A percentile compares a stretch with the other conserved stretches of the same genome.
Evolutionary conservation across 106 monocot genomes (phyloP).

Genomic region (Chionographis japonica): DNA sequence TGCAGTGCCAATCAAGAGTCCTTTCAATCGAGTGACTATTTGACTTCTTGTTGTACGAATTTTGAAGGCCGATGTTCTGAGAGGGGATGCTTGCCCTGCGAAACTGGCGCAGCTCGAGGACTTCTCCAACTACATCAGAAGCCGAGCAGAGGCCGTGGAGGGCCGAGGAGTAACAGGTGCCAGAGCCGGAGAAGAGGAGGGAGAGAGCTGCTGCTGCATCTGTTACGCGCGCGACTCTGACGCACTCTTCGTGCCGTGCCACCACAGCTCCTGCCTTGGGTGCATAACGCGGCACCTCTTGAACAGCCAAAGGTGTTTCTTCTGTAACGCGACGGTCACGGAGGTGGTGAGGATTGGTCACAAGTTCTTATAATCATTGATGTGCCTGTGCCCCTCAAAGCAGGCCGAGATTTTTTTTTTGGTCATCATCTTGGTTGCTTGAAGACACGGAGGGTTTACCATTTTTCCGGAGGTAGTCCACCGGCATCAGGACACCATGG

Average conservation of each 20-base stretch:
- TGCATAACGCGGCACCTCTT: slow-evolving; percentile 92
- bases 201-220: slow-evolving; percentile 70
- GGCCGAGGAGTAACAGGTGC: slow-evolving; percentile 12
- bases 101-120: slow-evolving; percentile 65
- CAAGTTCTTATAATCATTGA: not conserved
- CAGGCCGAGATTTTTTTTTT: not conserved
- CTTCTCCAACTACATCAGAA: slow-evolving; percentile 53
- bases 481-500: not conserved
- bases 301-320: slow-evolving; percentile 89
- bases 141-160: slow-evolving; percentile 21
- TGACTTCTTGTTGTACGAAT: not conserved
- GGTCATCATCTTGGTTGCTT: not conserved
- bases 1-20: not conserved
- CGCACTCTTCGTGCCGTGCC: slow-evolving; percentile 82
- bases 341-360: slow-evolving; percentile 30
- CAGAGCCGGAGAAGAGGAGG: slow-evolving; percentile 19
- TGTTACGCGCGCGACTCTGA: slow-evolving; percentile 70
- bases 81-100: slow-evolving; percentile 59
- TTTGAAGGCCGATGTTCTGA: slow-evolving; percentile 60
- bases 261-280: slow-evolving; percentile 77
- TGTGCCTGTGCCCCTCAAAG: no score
- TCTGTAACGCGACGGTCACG: slow-evolving; percentile 81
- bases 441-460: not conserved
- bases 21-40: not conserved
- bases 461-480: not conserved